Conservation (phyloP, 75 land plant species). For the Selaginella moellendorffii region DNA sequence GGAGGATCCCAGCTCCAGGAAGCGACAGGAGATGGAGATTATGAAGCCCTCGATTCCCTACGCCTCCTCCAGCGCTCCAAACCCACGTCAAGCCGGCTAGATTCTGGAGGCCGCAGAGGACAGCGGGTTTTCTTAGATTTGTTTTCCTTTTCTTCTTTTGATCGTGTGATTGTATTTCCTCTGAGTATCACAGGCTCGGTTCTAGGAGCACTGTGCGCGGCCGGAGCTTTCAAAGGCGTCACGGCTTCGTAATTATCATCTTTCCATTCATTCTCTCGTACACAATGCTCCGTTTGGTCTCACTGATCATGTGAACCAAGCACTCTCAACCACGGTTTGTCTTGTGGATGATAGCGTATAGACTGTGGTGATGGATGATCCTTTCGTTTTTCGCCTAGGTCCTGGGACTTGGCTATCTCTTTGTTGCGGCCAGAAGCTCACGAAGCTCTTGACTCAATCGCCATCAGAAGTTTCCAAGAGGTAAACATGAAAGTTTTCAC, state of each 20-base stretch:
- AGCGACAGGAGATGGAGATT: no score
- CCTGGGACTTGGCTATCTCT: not conserved
- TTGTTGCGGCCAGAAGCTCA: not conserved
- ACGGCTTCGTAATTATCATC: not conserved
- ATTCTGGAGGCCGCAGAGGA: not conserved
- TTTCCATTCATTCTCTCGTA: not conserved
- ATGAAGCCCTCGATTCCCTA: not conserved
- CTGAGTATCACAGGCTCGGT: not conserved
- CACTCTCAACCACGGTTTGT: not conserved
- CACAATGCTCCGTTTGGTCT: not conserved
- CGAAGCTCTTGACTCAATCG: not conserved
- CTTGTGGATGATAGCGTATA: not conserved
- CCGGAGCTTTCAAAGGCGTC: not conserved
- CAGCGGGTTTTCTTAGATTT: no score
- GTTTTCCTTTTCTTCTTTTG: no score
- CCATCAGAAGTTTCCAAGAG: no score
- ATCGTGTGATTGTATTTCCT: no score
- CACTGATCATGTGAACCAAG: not conserved
- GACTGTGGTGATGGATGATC: no score
- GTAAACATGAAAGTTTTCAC: no score
- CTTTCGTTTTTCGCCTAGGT: no score
- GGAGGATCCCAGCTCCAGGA: no score
- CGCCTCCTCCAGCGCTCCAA: not conserved
- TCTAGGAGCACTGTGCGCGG: not conserved
- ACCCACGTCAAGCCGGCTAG: no score